Evolutionary conservation across 2,329 filamentous ascomycete species (phyloP).

Genomic region (Pseudogymnoascus sp.): DNA sequence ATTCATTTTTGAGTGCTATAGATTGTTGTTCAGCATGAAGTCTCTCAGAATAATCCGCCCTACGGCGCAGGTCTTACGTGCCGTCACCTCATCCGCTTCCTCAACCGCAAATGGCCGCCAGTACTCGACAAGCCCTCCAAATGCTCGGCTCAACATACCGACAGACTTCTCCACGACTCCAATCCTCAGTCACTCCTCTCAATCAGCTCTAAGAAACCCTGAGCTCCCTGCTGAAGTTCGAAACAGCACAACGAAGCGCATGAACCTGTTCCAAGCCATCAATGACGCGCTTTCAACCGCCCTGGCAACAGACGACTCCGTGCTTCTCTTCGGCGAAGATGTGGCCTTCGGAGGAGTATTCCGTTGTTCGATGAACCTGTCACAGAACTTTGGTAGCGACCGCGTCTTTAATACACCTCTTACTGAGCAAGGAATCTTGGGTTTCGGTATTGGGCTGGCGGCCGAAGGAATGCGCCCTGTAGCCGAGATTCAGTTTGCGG

Average conservation of each 20-base stretch:
- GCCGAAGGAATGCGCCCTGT: constrained; percentile 88
- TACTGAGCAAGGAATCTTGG: constrained; percentile 87
- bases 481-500: constrained; percentile 78
- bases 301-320: constrained; percentile 72
- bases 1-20: neutral
- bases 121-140: constrained; percentile 37
- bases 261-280: constrained; percentile 91
- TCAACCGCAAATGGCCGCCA: neutral
- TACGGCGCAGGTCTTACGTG: neutral
- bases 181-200: constrained; percentile 71
- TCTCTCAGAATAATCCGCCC: neutral
- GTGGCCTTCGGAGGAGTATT: constrained; percentile 97
- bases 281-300: constrained; percentile 82
- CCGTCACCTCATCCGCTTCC: constrained; percentile 3
- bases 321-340: constrained; percentile 91
- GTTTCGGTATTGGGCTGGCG: constrained; percentile 84
- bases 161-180: constrained; percentile 79
- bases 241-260: constrained; percentile 67
- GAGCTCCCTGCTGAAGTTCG: constrained; percentile 61
- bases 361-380: constrained; percentile 82
- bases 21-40: neutral
- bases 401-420: constrained; percentile 95
- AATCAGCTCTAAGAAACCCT: constrained; percentile 58
- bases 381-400: constrained; percentile 77
- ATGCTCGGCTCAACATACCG: constrained; percentile 68